Percentiles rank a stretch among this genome's conserved stretches.
These are phyloP conservation scores for Pythium dissimile DNA, from an alignment of 352 stramenopile species.

Conservation along the genomic window DNA sequence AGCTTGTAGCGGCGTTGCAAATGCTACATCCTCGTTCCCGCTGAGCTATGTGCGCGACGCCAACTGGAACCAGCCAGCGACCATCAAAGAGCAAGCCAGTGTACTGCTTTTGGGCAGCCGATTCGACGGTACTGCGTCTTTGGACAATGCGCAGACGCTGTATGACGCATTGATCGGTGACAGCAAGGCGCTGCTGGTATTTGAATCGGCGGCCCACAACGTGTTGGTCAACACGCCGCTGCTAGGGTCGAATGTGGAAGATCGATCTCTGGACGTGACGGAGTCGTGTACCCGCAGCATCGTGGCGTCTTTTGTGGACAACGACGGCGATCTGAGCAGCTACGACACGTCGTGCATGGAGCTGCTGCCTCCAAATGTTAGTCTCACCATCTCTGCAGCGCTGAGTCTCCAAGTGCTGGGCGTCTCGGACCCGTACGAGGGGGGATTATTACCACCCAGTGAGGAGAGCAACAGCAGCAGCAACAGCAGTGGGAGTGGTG, in stretches of 20 bases:
- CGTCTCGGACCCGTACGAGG: conserved; percentile 47
- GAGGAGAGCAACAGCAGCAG: not conserved
- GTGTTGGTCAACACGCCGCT: conserved; percentile 29
- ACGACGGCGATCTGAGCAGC: conserved; percentile 34
- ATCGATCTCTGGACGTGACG: conserved; percentile 24
- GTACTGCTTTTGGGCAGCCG: conserved; percentile 53
- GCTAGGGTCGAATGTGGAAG: not conserved
- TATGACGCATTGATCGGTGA: conserved; percentile 31
- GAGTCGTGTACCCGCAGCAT: conserved; percentile 45
- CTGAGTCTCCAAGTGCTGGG: conserved; percentile 41
- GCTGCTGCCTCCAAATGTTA: conserved; percentile 25
- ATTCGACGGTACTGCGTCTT: conserved; percentile 40
- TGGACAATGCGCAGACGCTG: conserved; percentile 40
- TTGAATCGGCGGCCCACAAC: conserved; percentile 36
- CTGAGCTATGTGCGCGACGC: conserved; percentile 38
- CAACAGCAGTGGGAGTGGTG: not conserved
- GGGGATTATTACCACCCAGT: conserved; percentile 8
- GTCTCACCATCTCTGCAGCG: conserved; percentile 28
- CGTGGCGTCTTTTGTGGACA: conserved; percentile 55
- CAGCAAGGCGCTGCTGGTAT: conserved; percentile 47
- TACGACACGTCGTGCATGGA: conserved; percentile 56
- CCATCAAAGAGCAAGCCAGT: conserved; percentile 32
- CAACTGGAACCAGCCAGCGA: conserved; percentile 29
- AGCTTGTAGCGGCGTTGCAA: conserved; percentile 28
- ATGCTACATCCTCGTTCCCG: not conserved